Percentiles rank a stretch among this genome's conserved stretches.
phyloP scores from a whole-genome alignment of 2,329 filamentous ascomycete species.

The Cercospora sp. region DNA sequence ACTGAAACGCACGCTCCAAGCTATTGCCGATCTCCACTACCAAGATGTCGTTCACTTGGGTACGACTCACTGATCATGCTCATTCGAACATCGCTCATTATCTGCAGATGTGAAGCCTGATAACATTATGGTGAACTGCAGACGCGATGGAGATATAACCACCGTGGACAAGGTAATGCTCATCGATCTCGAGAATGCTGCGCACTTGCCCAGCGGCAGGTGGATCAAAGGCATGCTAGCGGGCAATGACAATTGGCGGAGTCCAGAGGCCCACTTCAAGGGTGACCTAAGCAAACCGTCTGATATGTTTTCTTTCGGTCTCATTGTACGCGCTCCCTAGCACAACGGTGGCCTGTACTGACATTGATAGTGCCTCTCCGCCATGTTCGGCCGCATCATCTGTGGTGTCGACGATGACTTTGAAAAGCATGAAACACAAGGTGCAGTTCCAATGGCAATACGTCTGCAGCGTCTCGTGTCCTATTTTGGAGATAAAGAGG shows the following conservation, averaged over 20 bases:
- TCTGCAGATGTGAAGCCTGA: slow-evolving; percentile 36
- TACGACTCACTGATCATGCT: neutral
- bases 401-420: slow-evolving; percentile 36
- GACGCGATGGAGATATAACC: slow-evolving; percentile 19
- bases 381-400: slow-evolving; percentile 30
- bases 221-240: slow-evolving; percentile 36
- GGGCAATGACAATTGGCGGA: slow-evolving; percentile 39
- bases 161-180: slow-evolving; percentile 32
- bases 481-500: slow-evolving; percentile 35
- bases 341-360: neutral
- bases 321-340: slow-evolving; percentile 20
- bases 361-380: slow-evolving; percentile 15
- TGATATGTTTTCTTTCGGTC: slow-evolving; percentile 37
- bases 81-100: neutral
- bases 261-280: slow-evolving; percentile 36
- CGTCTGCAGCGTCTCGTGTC: slow-evolving; percentile 37
- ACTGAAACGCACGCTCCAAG: neutral
- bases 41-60: neutral
- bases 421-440: slow-evolving; percentile 24
- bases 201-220: slow-evolving; percentile 37
- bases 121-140: slow-evolving; percentile 34
- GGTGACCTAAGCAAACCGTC: slow-evolving; percentile 35
- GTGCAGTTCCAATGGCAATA: slow-evolving; percentile 32
- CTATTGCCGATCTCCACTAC: neutral
- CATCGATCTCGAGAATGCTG: slow-evolving; percentile 39